phyloP scores from a whole-genome alignment of 768 basidiomycete genomes.

The Leccinum subtestaceum region DNA sequence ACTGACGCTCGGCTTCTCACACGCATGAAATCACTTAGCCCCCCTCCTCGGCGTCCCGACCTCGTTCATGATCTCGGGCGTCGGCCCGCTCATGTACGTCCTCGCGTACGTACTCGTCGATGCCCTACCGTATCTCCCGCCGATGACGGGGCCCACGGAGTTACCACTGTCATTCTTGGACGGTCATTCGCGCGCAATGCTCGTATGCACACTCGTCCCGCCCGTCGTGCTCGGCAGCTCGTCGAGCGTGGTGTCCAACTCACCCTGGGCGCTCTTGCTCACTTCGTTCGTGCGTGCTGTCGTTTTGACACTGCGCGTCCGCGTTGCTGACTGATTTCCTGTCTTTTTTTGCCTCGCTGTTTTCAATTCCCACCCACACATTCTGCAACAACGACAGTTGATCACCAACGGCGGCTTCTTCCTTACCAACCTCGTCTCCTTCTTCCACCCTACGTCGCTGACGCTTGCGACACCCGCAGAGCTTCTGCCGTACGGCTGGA shows the following conservation, averaged over 20 bases:
- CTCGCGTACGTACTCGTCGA: slow-evolving; percentile 60
- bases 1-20: too few species aligned
- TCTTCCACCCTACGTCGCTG: slow-evolving; percentile 70
- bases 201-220: slow-evolving; percentile 77
- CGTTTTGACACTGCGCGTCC: background rate
- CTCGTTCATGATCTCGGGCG: slow-evolving; percentile 78
- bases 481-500: slow-evolving; percentile 82
- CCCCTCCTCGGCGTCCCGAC: slow-evolving; percentile 64
- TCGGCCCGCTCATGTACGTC: slow-evolving; percentile 60
- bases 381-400: slow-evolving; percentile 38
- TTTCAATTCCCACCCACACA: background rate
- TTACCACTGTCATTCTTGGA: slow-evolving; percentile 73
- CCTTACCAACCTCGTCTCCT: slow-evolving; percentile 68
- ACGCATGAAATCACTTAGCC: slow-evolving; percentile 35
- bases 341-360: too few species aligned
- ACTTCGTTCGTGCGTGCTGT: slow-evolving; percentile 59
- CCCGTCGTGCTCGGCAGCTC: slow-evolving; percentile 58
- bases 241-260: slow-evolving; percentile 49
- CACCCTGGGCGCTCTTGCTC: slow-evolving; percentile 75
- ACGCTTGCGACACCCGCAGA: slow-evolving; percentile 75
- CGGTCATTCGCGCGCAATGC: slow-evolving; percentile 72
- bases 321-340: background rate
- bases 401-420: slow-evolving; percentile 82
- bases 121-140: slow-evolving; percentile 47
- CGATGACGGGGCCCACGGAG: slow-evolving; percentile 55